These are phyloP conservation scores for Beta lomatogona DNA, from an alignment of 179 eudicot species.

Conservation along the genomic window DNA sequence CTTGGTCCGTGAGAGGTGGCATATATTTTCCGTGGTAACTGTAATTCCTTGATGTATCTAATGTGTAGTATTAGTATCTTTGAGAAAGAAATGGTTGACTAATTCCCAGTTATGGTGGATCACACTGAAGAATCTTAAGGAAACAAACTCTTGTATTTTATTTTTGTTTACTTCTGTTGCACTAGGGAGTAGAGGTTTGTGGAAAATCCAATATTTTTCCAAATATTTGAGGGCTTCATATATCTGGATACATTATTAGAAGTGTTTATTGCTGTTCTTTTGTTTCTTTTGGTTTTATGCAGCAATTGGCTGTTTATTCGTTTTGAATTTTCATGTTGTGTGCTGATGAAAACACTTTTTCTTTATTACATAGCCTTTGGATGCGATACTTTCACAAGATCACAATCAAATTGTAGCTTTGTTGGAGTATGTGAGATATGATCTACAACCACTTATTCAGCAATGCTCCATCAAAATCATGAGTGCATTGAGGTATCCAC, in stretches of 20 bases:
- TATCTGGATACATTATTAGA: not conserved
- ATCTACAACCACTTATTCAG: conserved; percentile 79
- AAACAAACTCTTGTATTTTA: not conserved
- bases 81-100: not conserved
- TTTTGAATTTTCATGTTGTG: not conserved
- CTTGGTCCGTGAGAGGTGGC: not conserved
- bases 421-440: conserved; percentile 97
- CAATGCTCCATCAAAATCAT: conserved; percentile 85
- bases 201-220: not conserved
- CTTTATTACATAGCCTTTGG: conserved; percentile 67
- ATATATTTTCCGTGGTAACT: not conserved
- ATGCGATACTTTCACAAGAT: conserved; percentile 89
- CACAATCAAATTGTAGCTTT: conserved; percentile 82
- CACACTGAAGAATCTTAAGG: not conserved
- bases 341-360: conserved; percentile 8
- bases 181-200: not conserved
- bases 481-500: conserved; percentile 75
- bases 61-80: not conserved
- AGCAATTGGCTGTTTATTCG: not conserved
- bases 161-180: conserved; percentile 11
- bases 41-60: not conserved
- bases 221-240: not conserved
- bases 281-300: conserved; percentile 3
- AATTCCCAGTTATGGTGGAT: not conserved
- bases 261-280: not conserved